phyloP scores from a whole-genome alignment of 768 basidiomycete genomes.

The Pisolithus albus region DNA sequence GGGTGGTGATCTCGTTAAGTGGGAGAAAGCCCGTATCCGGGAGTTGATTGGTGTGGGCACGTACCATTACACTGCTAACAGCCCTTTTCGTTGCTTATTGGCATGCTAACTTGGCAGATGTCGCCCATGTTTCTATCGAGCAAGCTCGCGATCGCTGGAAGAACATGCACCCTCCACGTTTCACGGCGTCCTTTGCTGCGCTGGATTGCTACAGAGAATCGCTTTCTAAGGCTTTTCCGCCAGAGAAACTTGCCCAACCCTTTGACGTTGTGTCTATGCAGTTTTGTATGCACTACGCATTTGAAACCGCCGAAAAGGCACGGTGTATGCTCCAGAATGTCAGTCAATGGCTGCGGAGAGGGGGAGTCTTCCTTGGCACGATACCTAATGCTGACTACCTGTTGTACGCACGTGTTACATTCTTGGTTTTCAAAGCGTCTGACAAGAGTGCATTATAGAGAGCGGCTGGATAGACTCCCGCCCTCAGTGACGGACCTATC shows the following conservation, averaged over 20 bases:
- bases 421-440: constrained; percentile 2
- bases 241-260: constrained; percentile 50
- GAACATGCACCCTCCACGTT: constrained; percentile 43
- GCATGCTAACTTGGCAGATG: constrained; percentile 46
- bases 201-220: constrained; percentile 83
- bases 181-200: constrained; percentile 76
- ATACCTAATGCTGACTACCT: constrained; percentile 85
- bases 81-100: background rate
- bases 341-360: constrained; percentile 64
- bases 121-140: constrained; percentile 80
- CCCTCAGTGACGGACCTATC: constrained; percentile 59
- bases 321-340: constrained; percentile 93
- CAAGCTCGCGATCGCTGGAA: constrained; percentile 79
- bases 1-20: constrained; percentile 94
- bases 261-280: constrained; percentile 99
- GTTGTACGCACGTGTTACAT: constrained; percentile 47
- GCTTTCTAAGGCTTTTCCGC: constrained; percentile 62
- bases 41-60: constrained; percentile 80
- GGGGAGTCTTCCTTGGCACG: constrained; percentile 95
- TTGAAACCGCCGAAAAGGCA: constrained; percentile 82
- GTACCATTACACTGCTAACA: constrained; percentile 16
- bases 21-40: constrained; percentile 77
- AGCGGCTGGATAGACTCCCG: constrained; percentile 65
- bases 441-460: constrained; percentile 37
- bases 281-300: constrained; percentile 99